Base-by-base conservation (phyloP, 2,329 filamentous ascomycete species). In the Trichoderma hamatum region DNA sequence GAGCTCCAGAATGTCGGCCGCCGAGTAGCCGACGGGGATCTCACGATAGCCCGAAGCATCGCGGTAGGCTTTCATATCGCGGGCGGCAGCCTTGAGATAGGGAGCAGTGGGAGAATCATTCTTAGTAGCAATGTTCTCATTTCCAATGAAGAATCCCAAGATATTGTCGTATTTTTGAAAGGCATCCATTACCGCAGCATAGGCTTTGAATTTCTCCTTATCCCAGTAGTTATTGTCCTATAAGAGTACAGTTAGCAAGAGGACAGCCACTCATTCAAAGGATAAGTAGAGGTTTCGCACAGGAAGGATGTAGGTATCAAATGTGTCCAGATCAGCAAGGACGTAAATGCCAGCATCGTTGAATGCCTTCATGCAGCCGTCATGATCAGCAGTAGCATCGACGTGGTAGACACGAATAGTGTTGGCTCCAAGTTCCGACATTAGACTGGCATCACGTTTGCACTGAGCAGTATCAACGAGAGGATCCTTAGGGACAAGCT, bases 331-430 rank as follows among this genome's bases (percentile, higher is more conserved):
- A 79, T 97, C 94, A 61, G 96, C 86, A 77, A 95, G 90, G 66
- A 93, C 80, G 78, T 97, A 96, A 78, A 97, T 95, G 69, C 92
- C 92, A 52, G 89, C 91, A 74, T 93, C 88, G 14, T 88, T 89
- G 77, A 97, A 92, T 1, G 89, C 90, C 66, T 84, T 84, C 92
- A 97, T 96, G 82, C 93, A 97, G 24, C 85, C 90, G 69, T 87
- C 84, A 79, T 97, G 94, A 77, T 95, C 83, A 36, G 82, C 88
- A 3, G 80, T 78, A 2, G 92, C 82, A 74, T 96, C 90, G 71
- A 97, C 92, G 76, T 97, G 93, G 80, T 97, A 97, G 69, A 96
- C 91, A 69, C 94, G 92, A 75, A 97, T 93, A 34, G 91, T 86
- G 78, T 97, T 97, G 77, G 91, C 88, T 71, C 92, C 93, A 66